Conservation (phyloP, 2,329 filamentous ascomycete species). For the Sporothrix variecibatus region DNA sequence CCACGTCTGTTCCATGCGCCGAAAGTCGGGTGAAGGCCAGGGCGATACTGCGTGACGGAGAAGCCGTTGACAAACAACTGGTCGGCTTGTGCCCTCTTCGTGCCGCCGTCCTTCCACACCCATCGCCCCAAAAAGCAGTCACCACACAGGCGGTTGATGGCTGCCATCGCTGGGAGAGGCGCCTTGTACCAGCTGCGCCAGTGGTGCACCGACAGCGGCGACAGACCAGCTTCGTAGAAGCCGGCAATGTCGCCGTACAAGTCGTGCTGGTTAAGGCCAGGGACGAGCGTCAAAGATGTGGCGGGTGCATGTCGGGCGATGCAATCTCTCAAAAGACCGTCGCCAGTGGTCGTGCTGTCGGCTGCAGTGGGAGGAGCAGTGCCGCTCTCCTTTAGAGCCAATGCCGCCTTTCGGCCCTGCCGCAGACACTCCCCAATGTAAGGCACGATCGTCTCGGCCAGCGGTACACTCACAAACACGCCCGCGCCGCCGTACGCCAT, state of each 20-base stretch:
- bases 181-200: conserved; percentile 63
- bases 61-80: conserved; percentile 61
- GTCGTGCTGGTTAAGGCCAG: conserved; percentile 60
- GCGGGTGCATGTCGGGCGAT: conserved; percentile 54
- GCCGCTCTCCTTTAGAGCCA: not conserved
- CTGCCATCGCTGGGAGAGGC: conserved; percentile 53
- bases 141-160: conserved; percentile 55
- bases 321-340: conserved; percentile 59
- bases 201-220: conserved; percentile 61
- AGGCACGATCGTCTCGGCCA: conserved; percentile 50
- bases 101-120: conserved; percentile 46
- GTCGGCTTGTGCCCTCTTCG: no score
- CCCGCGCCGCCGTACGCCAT: conserved; percentile 65
- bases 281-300: conserved; percentile 57
- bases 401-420: not conserved
- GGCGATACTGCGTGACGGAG: conserved; percentile 54
- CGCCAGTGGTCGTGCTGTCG: conserved; percentile 43
- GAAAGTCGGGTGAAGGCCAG: conserved; percentile 44
- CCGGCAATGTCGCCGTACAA: conserved; percentile 56
- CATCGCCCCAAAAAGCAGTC: conserved; percentile 60
- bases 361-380: not conserved
- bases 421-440: conserved; percentile 52
- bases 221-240: conserved; percentile 60
- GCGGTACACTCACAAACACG: conserved; percentile 57
- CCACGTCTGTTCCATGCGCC: conserved; percentile 58